Evolutionary conservation across 805 yeast genomes (phyloP).

Genomic region (Lachancea lanzarotensis): DNA sequence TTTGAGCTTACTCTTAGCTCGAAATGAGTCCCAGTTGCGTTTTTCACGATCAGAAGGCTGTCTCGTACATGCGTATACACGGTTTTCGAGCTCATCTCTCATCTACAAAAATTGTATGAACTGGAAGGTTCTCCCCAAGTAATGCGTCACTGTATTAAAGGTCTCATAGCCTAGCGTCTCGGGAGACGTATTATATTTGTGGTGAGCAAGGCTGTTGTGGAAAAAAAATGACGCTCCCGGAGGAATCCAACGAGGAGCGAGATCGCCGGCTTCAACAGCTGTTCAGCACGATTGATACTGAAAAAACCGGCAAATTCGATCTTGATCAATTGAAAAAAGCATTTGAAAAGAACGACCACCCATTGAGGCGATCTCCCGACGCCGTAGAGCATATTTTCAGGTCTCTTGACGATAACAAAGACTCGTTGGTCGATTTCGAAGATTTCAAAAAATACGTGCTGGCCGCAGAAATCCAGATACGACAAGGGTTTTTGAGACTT

Average conservation of each 20-base stretch:
- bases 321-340: constrained; percentile 35
- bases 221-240: constrained; percentile 6
- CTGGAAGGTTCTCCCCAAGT: not conserved
- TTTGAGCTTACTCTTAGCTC: too few species aligned
- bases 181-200: too few species aligned
- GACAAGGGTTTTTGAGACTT: constrained; percentile 57
- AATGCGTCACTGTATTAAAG: too few species aligned
- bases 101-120: not conserved
- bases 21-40: too few species aligned
- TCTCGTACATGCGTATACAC: not conserved
- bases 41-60: too few species aligned
- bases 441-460: constrained; percentile 62
- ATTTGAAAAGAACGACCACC: constrained; percentile 48
- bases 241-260: constrained; percentile 24
- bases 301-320: constrained; percentile 34
- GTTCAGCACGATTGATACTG: constrained; percentile 40
- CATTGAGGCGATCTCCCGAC: constrained; percentile 52
- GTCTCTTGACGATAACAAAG: constrained; percentile 53
- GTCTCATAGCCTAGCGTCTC: too few species aligned
- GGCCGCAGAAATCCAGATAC: constrained; percentile 65
- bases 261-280: constrained; percentile 36
- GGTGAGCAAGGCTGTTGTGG: too few species aligned
- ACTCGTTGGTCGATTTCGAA: constrained; percentile 50
- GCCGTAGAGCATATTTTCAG: constrained; percentile 52
- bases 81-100: not conserved